Conservation (phyloP, 2,329 filamentous ascomycete genomes). For the Fusarium liriodendri region DNA sequence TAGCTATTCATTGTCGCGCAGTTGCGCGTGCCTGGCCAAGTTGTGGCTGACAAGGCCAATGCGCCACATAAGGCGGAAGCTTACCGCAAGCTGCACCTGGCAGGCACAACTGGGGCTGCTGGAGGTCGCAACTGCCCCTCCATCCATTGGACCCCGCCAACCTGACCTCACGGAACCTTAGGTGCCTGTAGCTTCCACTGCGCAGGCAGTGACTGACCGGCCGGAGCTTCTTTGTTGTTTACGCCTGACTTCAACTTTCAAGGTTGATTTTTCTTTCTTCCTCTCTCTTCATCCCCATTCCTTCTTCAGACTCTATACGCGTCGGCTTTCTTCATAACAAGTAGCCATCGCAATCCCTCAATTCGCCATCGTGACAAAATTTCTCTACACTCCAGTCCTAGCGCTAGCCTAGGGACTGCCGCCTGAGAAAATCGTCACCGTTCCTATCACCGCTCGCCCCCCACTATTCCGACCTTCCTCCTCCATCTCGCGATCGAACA, state of each 20-base stretch:
- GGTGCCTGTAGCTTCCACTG: slow-evolving; percentile 21
- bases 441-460: slow-evolving; percentile 20
- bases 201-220: slow-evolving; percentile 16
- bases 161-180: slow-evolving; percentile 23
- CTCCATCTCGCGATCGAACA: slow-evolving; percentile 14
- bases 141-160: slow-evolving; percentile 48
- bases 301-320: not conserved
- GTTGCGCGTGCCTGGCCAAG: not conserved
- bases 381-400: not conserved
- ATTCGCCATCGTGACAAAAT: not conserved
- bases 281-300: not conserved
- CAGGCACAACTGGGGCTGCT: not conserved
- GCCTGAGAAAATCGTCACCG: slow-evolving; percentile 29
- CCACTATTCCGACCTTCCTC: slow-evolving; percentile 26
- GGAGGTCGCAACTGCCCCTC: slow-evolving; percentile 45
- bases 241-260: slow-evolving; percentile 22
- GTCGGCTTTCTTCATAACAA: not conserved
- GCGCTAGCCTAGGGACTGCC: slow-evolving; percentile 23
- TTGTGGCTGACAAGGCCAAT: slow-evolving; percentile 11
- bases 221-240: slow-evolving; percentile 20
- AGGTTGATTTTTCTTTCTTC: not conserved
- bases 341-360: not conserved
- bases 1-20: slow-evolving; percentile 4
- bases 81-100: not conserved
- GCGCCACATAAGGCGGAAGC: slow-evolving; percentile 46